Conservation (phyloP, 164 flowering plant species). For the Aristolochia contorta region DNA sequence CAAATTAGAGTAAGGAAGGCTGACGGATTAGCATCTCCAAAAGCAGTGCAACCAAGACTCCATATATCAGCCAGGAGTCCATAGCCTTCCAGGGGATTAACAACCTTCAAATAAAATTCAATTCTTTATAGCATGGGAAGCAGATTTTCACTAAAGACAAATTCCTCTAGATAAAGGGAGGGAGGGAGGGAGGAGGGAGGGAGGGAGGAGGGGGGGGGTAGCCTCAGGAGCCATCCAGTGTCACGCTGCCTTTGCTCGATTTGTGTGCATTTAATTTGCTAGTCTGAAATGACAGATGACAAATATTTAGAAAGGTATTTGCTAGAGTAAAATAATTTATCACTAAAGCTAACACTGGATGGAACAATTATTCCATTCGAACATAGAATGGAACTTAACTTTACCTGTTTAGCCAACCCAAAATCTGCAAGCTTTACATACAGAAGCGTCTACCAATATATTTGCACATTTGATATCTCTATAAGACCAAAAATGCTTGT, state of each 20-base stretch:
- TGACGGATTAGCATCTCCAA: conserved; percentile 84
- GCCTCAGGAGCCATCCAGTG: conserved; percentile 99
- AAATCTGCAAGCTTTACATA: conserved; percentile 96
- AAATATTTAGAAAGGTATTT: conserved; percentile 3
- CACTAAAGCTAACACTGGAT: too few species aligned
- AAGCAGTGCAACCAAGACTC: conserved; percentile 99
- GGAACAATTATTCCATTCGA: too few species aligned
- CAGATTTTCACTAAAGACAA: background rate
- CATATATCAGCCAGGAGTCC: conserved; percentile 94
- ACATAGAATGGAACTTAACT: background rate
- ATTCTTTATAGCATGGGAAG: too few species aligned
- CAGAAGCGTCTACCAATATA: conserved; percentile 79
- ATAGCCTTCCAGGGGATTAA: conserved; percentile 47
- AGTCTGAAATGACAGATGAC: conserved; percentile 35
- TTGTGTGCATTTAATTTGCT: conserved; percentile 69
- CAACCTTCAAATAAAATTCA: conserved; percentile 43
- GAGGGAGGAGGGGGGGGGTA: conserved; percentile 11
- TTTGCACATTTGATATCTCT: conserved; percentile 99
- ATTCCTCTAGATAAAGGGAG: background rate
- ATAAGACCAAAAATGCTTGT: conserved; percentile 4
- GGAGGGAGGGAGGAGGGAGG: background rate
- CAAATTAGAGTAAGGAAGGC: conserved; percentile 57
- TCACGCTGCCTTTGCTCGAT: conserved; percentile 90
- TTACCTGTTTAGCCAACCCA: conserved; percentile 91
- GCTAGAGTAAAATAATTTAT: background rate